Evolutionary conservation across 768 basidiomycete genomes (phyloP).

Genomic region (Kwoniella shandongensis): DNA sequence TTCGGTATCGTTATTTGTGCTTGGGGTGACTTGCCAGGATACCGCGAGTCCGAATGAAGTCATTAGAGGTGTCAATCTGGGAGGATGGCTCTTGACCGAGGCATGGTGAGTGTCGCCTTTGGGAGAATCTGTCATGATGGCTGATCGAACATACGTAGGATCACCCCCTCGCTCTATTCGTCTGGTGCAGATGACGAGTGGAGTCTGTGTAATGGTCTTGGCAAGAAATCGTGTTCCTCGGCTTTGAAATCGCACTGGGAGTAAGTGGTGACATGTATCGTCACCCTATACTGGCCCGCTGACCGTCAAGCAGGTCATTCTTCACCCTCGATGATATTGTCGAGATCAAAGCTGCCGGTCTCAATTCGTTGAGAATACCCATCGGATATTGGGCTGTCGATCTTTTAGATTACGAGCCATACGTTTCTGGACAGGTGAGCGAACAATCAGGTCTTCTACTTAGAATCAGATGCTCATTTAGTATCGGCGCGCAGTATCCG

Average conservation of each 20-base stretch:
- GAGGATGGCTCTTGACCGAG: slow-evolving; percentile 47
- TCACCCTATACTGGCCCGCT: slow-evolving; percentile 6
- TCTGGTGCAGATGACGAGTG: slow-evolving; percentile 44
- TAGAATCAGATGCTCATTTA: slow-evolving; percentile 1
- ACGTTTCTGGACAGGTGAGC: slow-evolving; percentile 42
- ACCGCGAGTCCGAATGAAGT: slow-evolving; percentile 2
- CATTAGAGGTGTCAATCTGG: slow-evolving; percentile 50
- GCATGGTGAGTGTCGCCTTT: slow-evolving; percentile 22
- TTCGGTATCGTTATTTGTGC: too few species aligned
- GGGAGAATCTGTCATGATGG: slow-evolving; percentile 1
- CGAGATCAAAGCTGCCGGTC: slow-evolving; percentile 40
- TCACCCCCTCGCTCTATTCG: slow-evolving; percentile 45
- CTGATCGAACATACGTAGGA: slow-evolving; percentile 25
- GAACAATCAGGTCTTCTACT: not conserved
- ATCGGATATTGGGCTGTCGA: slow-evolving; percentile 50
- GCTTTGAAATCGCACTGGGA: slow-evolving; percentile 35
- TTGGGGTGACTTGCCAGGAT: too few species aligned
- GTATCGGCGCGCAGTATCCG: slow-evolving; percentile 25
- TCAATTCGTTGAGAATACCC: slow-evolving; percentile 47
- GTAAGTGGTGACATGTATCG: slow-evolving; percentile 14
- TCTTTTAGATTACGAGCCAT: slow-evolving; percentile 34
- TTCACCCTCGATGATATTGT: slow-evolving; percentile 35
- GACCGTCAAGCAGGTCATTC: slow-evolving; percentile 26
- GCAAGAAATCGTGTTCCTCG: slow-evolving; percentile 31
- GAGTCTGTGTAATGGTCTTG: slow-evolving; percentile 30